Base-by-base conservation (phyloP, 768 basidiomycete genomes). In the Leucosporidium scottii region DNA sequence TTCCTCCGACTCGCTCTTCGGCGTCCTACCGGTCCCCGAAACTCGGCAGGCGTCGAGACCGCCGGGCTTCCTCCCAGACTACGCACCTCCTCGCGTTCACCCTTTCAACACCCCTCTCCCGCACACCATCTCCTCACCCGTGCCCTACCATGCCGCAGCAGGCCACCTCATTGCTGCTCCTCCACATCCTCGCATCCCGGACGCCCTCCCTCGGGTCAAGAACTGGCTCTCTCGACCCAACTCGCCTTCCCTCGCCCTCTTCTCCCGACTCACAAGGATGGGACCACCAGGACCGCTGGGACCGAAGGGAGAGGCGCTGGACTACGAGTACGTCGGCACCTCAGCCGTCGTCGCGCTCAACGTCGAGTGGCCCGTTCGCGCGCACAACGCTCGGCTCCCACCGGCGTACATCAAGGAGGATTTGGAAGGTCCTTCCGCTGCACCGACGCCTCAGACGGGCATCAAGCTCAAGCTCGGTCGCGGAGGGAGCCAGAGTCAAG, bases 251-350 rank as follows among this genome's bases (percentile, higher is more conserved):
- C 56, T 70, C 17, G 48, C 57, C 10, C 61, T 76, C 54, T 76
- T 76, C 63, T 51, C 51, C 23, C 66, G 75, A 9, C 59, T 73
- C 25, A 69, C 65, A 0, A 57, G 75, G 18, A 71, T 76, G 49
- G 75, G 73, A 10, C 75, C 74, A 18, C 75, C 75, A 0, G 75
- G 70, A 0, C 75, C 75, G 9, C 53, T 76, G 13, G 69, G 71
- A 4, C 54, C 71, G 0, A 73, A 72, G 34, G 75, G 75, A 28
- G 70, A 74, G 27, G 62, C 68, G 53, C 23, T 61, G 39, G 56
- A 68, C 53, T 74, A 71, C 60, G 70, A 70, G 27, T 70, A 62
- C 39, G 59, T 68, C 18, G 68, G 64, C 20, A 50, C 66, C 13
- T 65, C 70, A 53, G 55, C 68, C 25, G 31, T 67, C 25, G 20